phyloP scores from a whole-genome alignment of 768 basidiomycete genomes.

The Lactarius akahatsu region DNA sequence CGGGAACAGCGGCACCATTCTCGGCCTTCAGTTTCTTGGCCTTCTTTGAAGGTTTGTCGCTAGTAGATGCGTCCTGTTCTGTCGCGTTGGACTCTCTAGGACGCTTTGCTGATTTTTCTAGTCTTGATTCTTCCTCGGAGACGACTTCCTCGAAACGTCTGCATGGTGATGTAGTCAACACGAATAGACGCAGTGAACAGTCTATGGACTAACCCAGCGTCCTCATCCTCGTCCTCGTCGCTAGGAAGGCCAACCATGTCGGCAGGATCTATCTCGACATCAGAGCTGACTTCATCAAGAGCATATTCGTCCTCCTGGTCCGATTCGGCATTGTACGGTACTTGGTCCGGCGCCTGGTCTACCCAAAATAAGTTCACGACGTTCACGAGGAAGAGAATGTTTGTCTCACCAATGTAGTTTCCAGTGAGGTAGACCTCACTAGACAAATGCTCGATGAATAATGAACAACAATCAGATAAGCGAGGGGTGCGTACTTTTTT shows the following conservation, averaged over 20 bases:
- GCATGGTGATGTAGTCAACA: conserved; percentile 10
- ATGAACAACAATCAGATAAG: neutral
- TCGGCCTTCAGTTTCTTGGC: conserved; percentile 75
- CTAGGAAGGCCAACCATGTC: conserved; percentile 53
- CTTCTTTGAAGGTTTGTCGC: conserved; percentile 49
- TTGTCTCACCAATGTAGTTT: conserved; percentile 69
- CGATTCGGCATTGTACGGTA: conserved; percentile 49
- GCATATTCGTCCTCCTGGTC: conserved; percentile 62
- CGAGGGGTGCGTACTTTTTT: conserved; percentile 62
- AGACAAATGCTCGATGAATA: neutral
- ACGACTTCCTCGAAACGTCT: conserved; percentile 77
- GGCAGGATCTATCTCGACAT: conserved; percentile 71
- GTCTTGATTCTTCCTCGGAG: conserved; percentile 37
- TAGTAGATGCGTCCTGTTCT: conserved; percentile 41
- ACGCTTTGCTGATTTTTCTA: conserved; percentile 56
- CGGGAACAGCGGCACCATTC: conserved; percentile 44
- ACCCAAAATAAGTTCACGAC: conserved; percentile 1
- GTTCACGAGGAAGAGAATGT: conserved; percentile 27
- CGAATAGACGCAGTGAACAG: neutral
- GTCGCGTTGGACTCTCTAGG: conserved; percentile 59
- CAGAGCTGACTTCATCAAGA: conserved; percentile 76
- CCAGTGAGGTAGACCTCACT: conserved; percentile 79
- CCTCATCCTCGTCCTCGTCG: conserved; percentile 39
- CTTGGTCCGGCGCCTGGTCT: conserved; percentile 58
- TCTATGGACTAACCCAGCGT: conserved; percentile 43